phyloP scores from a whole-genome alignment of 495 filamentous ascomycete species.

The Lasiosphaeria hispida region DNA sequence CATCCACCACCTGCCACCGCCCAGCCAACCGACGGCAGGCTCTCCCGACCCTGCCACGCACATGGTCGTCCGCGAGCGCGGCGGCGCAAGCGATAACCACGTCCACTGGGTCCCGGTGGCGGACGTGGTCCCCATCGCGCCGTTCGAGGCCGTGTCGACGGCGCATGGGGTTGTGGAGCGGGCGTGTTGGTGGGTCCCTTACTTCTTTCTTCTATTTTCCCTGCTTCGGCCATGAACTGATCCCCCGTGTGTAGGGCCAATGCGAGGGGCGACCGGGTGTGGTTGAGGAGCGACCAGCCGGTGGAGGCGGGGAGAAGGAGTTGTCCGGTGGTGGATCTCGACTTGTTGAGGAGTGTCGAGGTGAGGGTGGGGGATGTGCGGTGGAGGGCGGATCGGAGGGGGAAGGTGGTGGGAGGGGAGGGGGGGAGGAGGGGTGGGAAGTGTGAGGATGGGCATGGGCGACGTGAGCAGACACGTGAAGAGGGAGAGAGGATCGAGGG shows the following conservation, averaged over 20 bases:
- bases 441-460: neutral
- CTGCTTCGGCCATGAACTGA: too few relatives aligned
- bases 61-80: constrained; percentile 26
- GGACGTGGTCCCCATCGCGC: constrained; percentile 15
- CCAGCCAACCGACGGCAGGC: too few relatives aligned
- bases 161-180: constrained; percentile 14
- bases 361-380: constrained; percentile 1
- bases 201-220: too few relatives aligned
- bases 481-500: neutral
- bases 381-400: neutral
- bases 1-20: neutral
- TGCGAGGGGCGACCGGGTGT: constrained; percentile 14
- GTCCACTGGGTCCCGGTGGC: constrained; percentile 23
- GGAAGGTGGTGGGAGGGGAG: neutral
- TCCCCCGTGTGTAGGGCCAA: too few relatives aligned
- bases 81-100: constrained; percentile 26
- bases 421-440: neutral
- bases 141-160: constrained; percentile 1
- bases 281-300: constrained; percentile 19
- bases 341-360: constrained; percentile 6
- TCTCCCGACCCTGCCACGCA: neutral
- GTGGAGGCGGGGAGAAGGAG: constrained; percentile 2
- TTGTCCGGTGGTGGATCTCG: constrained; percentile 17
- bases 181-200: neutral
- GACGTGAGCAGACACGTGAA: too few relatives aligned